Percentiles rank a stretch among this genome's conserved stretches.
Conservation (phyloP, 2,329 filamentous ascomycete genomes). For the Falciphora oryzae region DNA sequence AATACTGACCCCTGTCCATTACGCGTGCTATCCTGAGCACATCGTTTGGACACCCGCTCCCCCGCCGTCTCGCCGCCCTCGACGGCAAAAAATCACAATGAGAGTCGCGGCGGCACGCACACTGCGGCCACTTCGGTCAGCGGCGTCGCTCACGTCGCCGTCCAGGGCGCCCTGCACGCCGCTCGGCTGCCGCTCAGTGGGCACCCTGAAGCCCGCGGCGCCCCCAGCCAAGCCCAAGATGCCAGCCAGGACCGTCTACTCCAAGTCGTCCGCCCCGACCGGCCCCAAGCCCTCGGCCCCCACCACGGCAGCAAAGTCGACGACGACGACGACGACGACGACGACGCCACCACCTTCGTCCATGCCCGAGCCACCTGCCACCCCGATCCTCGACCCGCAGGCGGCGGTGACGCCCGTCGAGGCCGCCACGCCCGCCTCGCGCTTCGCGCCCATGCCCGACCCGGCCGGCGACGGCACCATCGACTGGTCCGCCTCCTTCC, state of each 20-base stretch:
- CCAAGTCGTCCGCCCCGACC: not conserved
- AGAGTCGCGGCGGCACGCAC: not conserved
- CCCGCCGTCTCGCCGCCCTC: too few relatives aligned
- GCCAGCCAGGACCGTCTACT: not conserved
- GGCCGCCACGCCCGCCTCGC: conserved; percentile 25
- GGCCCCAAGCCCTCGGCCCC: not conserved
- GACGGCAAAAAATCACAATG: not conserved
- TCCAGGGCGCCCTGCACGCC: not conserved
- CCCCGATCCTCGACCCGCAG: conserved; percentile 21
- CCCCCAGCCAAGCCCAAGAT: not conserved
- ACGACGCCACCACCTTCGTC: not conserved
- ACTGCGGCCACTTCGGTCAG: conserved; percentile 2
- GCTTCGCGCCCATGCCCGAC: conserved; percentile 24
- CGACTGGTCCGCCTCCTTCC: conserved; percentile 81
- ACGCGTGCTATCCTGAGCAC: too few relatives aligned
- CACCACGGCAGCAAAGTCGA: not conserved
- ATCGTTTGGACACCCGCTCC: too few relatives aligned
- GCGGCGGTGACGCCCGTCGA: conserved; percentile 23
- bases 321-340: not conserved
- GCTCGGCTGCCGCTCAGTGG: conserved; percentile 3
- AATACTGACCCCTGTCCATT: not conserved
- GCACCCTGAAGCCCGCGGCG: conserved; percentile 3
- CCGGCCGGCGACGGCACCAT: conserved; percentile 25
- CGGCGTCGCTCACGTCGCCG: not conserved
- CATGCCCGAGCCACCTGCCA: conserved; percentile 11